Evolutionary conservation across 768 basidiomycete species (phyloP).

Genomic region (Leccinum uliginosum): DNA sequence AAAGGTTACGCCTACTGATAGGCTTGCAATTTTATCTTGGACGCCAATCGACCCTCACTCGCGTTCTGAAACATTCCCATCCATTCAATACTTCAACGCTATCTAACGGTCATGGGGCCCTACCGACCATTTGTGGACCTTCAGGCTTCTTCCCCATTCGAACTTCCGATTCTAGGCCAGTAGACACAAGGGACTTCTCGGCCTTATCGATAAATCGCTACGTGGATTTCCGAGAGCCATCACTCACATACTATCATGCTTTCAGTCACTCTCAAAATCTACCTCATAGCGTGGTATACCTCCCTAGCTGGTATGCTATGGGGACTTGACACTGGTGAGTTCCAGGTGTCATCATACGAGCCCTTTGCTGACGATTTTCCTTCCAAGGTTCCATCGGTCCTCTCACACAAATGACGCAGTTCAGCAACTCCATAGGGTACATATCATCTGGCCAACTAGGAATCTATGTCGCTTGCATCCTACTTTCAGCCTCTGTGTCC

Average conservation of each 20-base stretch:
- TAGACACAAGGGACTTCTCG: neutral
- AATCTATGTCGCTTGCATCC: conserved; percentile 40
- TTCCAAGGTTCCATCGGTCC: conserved; percentile 36
- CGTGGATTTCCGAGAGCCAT: neutral
- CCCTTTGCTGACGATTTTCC: neutral
- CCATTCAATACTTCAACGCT: neutral
- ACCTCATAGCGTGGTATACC: conserved; percentile 23
- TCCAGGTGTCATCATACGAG: neutral
- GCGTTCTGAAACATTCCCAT: neutral
- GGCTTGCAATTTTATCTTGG: neutral
- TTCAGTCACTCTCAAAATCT: conserved; percentile 16
- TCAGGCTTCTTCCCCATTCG: neutral
- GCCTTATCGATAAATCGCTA: neutral
- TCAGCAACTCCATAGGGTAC: conserved; percentile 34
- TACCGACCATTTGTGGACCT: neutral
- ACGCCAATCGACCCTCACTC: neutral
- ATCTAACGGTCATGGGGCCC: neutral
- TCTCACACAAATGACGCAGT: conserved; percentile 44
- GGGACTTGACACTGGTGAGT: conserved; percentile 31
- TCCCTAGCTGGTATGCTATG: conserved; percentile 29
- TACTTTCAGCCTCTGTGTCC: conserved; percentile 38
- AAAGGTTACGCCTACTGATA: neutral
- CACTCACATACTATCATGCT: conserved; percentile 7
- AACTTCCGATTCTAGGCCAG: neutral
- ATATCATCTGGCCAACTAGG: conserved; percentile 38